Evolutionary conservation across 2,329 filamentous ascomycete species (phyloP).

Genomic region (Cladophialophora exuberans): DNA sequence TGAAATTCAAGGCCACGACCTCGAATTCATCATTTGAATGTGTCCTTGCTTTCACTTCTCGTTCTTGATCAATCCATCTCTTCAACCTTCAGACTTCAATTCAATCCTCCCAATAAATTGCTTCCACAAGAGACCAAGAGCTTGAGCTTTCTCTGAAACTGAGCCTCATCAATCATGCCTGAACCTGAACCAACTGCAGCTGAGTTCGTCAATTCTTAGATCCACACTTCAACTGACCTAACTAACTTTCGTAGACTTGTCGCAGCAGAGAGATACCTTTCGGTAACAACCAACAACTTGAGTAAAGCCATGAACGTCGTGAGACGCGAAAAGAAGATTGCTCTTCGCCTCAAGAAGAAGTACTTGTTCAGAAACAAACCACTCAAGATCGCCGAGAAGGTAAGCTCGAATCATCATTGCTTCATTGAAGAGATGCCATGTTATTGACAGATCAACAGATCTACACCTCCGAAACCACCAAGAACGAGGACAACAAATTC

Average conservation of each 20-base stretch:
- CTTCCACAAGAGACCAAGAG: no score
- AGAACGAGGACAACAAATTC: constrained; percentile 7
- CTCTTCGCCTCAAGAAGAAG: constrained; percentile 11
- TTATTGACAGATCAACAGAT: constrained; percentile 9
- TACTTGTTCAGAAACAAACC: neutral
- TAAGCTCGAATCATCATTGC: neutral
- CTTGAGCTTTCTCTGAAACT: no score
- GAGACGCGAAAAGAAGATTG: constrained; percentile 13
- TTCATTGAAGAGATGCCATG: neutral
- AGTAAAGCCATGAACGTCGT: constrained; percentile 2
- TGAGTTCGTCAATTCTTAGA: no score
- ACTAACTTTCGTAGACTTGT: constrained; percentile 8
- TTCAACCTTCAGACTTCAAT: no score
- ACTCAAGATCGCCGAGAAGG: constrained; percentile 7
- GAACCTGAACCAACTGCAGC: no score
- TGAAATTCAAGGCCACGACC: no score
- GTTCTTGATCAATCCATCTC: no score
- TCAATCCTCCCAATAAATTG: no score
- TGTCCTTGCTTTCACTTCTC: no score
- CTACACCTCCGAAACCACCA: neutral
- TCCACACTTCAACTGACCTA: no score
- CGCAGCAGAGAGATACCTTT: constrained; percentile 5
- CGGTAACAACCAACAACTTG: neutral
- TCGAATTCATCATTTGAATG: no score
- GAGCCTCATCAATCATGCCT: no score